These are phyloP conservation scores for Colletotrichum acutatum DNA, from an alignment of 2,329 filamentous ascomycete genomes.

Conservation along the genomic window DNA sequence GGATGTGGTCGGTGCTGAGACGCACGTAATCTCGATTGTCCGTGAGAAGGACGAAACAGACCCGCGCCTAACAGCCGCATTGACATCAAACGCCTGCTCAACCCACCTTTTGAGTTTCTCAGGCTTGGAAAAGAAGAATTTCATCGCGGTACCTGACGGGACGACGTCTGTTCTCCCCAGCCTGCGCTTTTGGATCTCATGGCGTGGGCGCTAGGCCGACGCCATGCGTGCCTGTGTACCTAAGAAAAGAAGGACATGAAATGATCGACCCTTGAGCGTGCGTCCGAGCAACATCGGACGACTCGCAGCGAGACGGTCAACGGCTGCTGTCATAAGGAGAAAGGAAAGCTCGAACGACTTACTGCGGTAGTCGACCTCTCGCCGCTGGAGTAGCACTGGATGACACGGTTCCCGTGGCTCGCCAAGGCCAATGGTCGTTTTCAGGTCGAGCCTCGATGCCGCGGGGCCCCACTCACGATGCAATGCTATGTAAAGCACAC, in stretches of 20 bases:
- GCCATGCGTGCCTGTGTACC: not conserved
- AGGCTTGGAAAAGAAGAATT: not conserved
- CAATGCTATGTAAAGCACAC: constrained; percentile 22
- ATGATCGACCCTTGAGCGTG: constrained; percentile 12
- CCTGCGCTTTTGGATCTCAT: not conserved
- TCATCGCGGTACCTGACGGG: constrained; percentile 9
- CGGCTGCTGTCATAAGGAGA: constrained; percentile 4
- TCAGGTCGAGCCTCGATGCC: constrained; percentile 25
- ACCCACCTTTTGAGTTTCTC: not conserved
- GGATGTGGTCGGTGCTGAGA: constrained; percentile 14
- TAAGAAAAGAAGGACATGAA: constrained; percentile 30
- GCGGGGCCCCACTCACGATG: constrained; percentile 8
- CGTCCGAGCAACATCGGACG: constrained; percentile 14
- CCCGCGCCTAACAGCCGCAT: constrained; percentile 8
- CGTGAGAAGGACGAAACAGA: constrained; percentile 13
- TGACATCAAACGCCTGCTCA: not conserved
- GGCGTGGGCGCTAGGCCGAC: constrained; percentile 16
- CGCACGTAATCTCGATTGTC: constrained; percentile 23
- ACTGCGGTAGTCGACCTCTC: not conserved
- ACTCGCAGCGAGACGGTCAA: constrained; percentile 2
- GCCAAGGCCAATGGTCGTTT: constrained; percentile 33
- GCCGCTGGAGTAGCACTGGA: constrained; percentile 22
- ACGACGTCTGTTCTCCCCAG: constrained; percentile 18
- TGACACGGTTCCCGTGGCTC: not conserved
- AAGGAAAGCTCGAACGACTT: constrained; percentile 8